Base-by-base conservation (phyloP, 2,329 filamentous ascomycete species). In the Shiraia sp. region DNA sequence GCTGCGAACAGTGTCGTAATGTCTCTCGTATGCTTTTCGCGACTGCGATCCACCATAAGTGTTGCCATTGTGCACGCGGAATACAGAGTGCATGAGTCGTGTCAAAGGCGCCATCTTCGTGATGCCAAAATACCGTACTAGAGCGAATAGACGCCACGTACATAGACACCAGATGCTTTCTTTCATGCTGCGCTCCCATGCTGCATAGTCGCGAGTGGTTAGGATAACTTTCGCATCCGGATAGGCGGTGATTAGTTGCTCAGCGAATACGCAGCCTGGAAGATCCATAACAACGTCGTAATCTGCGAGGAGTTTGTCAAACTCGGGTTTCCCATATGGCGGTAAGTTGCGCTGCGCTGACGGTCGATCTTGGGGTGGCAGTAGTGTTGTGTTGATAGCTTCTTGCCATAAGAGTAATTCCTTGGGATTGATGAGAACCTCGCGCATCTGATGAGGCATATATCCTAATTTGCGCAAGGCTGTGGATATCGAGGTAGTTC, bases 401-500 rank as follows among this genome's bases (percentile, higher is more conserved):
- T 66, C 62, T 38, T 63, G 48, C 61, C 63, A 66, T 12, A 60
- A 49, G 0, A 44, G 26, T 10, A 64, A 45, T 29, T 61, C 45
- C 0, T 45, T 37, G 7, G 53, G 51, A 9, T 51, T 55, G 23
- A 45, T 19, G 17, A 64, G 47, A 10, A 63, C 36, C 13, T 46
- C 37, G 36, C 51, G 55, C 57, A 63, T 61, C 3, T 57, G 49
- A 40, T 61, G 53, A 0, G 57, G 45, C 4, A 49, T 59, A 46
- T 61, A 65, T 25, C 57, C 59, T 3, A 64, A 73, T 77, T 62
- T 75, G 81, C 82, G 53, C 2, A 66, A 51, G 1, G 61, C 62
- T 24, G 33, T 29, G 17, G 41, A 36, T 12, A 65, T 48, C 13
- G 61, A 88, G 24, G 83, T 80, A 57, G 86, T 88, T 59, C 85